Evolutionary conservation across 1,284 basidiomycete species (phyloP).

Genomic region (Leccinum griseonigrum): DNA sequence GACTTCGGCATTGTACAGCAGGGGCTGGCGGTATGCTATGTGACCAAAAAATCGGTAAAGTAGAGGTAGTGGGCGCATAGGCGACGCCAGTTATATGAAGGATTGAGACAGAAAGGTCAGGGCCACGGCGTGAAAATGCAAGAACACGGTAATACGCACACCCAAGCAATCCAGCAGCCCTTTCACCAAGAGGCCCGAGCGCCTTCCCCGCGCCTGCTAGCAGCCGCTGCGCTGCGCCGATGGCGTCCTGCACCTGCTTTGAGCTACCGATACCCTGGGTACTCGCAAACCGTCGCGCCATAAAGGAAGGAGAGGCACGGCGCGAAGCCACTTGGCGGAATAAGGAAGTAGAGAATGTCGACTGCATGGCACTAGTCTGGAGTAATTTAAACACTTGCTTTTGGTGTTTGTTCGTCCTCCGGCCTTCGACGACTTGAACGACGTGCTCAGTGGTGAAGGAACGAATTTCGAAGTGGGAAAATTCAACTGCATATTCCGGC

Average conservation of each 20-base stretch:
- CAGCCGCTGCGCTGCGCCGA: conserved; percentile 57
- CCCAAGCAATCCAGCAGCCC: conserved; percentile 59
- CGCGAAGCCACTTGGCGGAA: conserved; percentile 22
- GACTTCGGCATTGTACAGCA: conserved; percentile 84
- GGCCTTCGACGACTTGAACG: conserved; percentile 1
- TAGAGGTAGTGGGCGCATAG: not conserved
- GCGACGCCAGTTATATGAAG: not conserved
- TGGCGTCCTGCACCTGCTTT: conserved; percentile 68
- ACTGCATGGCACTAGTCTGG: conserved; percentile 18
- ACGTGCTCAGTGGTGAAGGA: not conserved
- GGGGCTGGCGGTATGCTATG: conserved; percentile 79
- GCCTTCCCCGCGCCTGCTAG: conserved; percentile 52
- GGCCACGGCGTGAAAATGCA: not conserved
- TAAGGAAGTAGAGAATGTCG: conserved; percentile 22
- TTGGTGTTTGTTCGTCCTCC: conserved; percentile 5
- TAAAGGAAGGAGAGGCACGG: conserved; percentile 11
- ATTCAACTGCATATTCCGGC: not conserved
- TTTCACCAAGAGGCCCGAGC: conserved; percentile 60
- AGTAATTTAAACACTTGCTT: conserved; percentile 6
- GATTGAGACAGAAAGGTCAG: conserved; percentile 6
- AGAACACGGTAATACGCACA: conserved; percentile 43
- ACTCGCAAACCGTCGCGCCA: conserved; percentile 26
- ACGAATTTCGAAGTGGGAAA: conserved; percentile 1
- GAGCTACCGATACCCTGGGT: conserved; percentile 42
- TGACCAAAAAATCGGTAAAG: not conserved